Percentiles rank a stretch among this genome's conserved stretches.
phyloP scores from a whole-genome alignment of 192 early-diverging fungal genomes.

The Rhizophagus prolifer region DNA sequence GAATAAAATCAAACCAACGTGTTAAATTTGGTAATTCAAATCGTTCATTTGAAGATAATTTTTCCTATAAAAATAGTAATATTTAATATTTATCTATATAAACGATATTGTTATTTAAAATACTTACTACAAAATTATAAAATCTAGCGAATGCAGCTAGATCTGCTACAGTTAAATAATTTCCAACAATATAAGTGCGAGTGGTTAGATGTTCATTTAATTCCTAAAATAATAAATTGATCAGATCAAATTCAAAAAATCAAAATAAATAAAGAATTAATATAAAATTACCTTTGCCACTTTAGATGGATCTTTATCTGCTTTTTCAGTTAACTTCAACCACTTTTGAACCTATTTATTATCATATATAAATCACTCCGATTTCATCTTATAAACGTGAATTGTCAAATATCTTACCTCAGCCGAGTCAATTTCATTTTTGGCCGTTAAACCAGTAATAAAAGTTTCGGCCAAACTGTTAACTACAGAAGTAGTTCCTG shows the following conservation, averaged over 20 bases:
- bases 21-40: slow-evolving; percentile 60
- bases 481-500: neutral
- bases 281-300: neutral
- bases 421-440: neutral
- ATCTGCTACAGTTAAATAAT: slow-evolving; percentile 66
- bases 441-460: neutral
- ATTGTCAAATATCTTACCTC: neutral
- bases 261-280: neutral
- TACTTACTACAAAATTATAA: slow-evolving; percentile 52
- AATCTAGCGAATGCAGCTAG: slow-evolving; percentile 67
- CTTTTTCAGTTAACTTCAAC: neutral
- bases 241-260: neutral
- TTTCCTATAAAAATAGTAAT: slow-evolving; percentile 30
- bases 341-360: slow-evolving; percentile 9
- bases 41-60: slow-evolving; percentile 56
- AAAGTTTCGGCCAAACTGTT: neutral
- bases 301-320: neutral
- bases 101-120: neutral
- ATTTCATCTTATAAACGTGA: neutral
- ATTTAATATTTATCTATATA: slow-evolving; percentile 16
- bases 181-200: slow-evolving; percentile 65
- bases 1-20: slow-evolving; percentile 80
- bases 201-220: slow-evolving; percentile 65
- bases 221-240: slow-evolving; percentile 30
- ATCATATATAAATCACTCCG: neutral